Conservation (phyloP, 345 rosid genomes). For the Psidium guajava region DNA sequence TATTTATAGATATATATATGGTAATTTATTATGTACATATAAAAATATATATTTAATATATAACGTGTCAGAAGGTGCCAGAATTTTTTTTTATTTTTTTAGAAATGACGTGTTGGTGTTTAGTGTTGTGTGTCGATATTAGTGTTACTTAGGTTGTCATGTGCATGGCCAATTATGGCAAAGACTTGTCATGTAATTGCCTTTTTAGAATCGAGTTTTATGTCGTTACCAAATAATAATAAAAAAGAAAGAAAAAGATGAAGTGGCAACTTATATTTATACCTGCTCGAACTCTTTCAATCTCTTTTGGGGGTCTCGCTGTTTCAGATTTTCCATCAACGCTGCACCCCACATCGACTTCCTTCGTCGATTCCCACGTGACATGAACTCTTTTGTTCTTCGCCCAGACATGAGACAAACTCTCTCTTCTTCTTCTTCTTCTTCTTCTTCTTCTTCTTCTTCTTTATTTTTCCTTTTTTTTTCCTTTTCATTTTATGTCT, state of each 20-base stretch:
- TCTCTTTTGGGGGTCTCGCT: neutral
- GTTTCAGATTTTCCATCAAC: neutral
- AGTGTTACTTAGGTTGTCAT: neutral
- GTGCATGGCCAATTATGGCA: neutral
- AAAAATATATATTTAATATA: no score
- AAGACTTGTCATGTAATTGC: neutral
- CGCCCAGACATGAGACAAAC: fast-evolving
- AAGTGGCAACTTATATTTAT: neutral
- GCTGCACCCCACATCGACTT: neutral
- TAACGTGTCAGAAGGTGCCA: no score
- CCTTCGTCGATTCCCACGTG: neutral
- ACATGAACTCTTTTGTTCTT: neutral
- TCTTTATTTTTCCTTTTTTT: no score
- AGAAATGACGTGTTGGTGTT: no score
- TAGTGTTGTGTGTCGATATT: no score
- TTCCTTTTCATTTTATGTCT: neutral
- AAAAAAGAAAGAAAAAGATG: neutral
- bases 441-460: no score
- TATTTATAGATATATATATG: no score
- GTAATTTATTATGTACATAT: no score
- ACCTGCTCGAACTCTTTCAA: neutral
- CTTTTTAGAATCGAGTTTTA: neutral
- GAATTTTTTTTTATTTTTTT: no score
- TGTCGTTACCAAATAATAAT: no score
- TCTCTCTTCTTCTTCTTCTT: no score